Evolutionary conservation across 768 basidiomycete species (phyloP), one percentile per base, ranked within the genome.

Genomic region (Nevesoporus exiguus): DNA sequence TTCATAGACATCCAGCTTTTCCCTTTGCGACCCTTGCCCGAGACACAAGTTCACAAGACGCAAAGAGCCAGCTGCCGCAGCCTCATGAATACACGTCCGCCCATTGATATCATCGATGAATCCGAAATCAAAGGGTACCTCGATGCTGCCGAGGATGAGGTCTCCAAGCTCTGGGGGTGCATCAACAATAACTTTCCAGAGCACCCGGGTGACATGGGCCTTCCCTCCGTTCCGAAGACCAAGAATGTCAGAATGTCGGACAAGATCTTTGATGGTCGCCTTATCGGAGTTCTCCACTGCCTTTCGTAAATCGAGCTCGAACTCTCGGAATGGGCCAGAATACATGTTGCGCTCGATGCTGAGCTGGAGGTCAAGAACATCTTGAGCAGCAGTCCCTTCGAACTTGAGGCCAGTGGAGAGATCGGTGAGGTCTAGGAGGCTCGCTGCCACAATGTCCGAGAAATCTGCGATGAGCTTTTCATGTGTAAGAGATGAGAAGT

Each of bases 41-140:
- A 98, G 80, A 71, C 94, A 98, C 24, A 95, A 70, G 57, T 84
- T 72, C 54, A 93, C 91, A 46, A 98, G 81, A 13, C 86, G 80
- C 21, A 85, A 72, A 13, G 82, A 78, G 3, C 97, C 96, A 13
- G 87, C 84, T 47, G 93, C 92, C 15, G 94, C 88, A 3, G 95
- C 92, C 67, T 94, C 92, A 65, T 98, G 97, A 21, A 98, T 80
- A 60, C 91, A 93, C 3, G 90, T 95, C 33, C 97, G 83, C 39
- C 89, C 91, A 67, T 98, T 98, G 76, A 99, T 99, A 61, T 98
- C 94, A 67, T 98, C 97, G 44, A 98, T 79, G 66, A 93, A 98
- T 44, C 79, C 77, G 67, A 93, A 98, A 70, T 98, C 91, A 67
- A 98, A 92, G 0, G 86, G 84, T 14, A 73, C 74, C 24, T 77